Percentiles rank a stretch among this genome's conserved stretches.
phyloP scores from a whole-genome alignment of 805 yeast species.

The Nakazawaea wyomingensis region DNA sequence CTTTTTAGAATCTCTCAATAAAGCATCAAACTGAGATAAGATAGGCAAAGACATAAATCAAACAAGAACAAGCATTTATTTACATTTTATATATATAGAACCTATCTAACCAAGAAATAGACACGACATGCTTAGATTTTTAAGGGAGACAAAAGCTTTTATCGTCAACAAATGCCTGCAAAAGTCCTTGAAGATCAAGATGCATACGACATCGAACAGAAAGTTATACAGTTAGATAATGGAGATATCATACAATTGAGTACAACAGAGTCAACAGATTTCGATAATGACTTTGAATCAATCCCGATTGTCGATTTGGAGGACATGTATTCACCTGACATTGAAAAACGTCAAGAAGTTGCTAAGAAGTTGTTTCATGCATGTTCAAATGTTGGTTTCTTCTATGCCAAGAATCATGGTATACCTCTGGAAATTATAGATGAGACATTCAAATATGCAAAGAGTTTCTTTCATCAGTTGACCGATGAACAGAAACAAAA shows the following conservation, averaged over 20 bases:
- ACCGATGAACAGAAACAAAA: constrained; percentile 23
- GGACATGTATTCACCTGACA: constrained; percentile 8
- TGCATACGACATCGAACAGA: not conserved
- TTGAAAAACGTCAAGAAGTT: constrained; percentile 14
- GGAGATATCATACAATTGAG: not conserved
- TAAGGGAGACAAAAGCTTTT: not conserved
- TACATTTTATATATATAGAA: too few relatives aligned
- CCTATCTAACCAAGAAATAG: too few relatives aligned
- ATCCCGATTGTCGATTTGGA: constrained; percentile 15
- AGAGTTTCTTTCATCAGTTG: constrained; percentile 14
- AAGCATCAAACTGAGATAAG: too few relatives aligned
- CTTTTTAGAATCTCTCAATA: too few relatives aligned
- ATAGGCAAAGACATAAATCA: too few relatives aligned
- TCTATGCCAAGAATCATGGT: constrained; percentile 23
- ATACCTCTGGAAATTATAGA: constrained; percentile 12
- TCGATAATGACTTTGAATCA: constrained; percentile 12
- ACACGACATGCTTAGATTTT: too few relatives aligned
- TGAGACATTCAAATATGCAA: constrained; percentile 13
- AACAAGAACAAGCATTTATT: too few relatives aligned
- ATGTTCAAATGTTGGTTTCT: constrained; percentile 21
- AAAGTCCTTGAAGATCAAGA: not conserved
- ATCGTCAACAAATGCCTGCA: not conserved
- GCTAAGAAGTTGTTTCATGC: constrained; percentile 20
- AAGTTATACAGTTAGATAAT: constrained; percentile 2
- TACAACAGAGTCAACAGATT: not conserved